phyloP scores from a whole-genome alignment of 176 grass and related monocot species.

The Elaeis guineensis region DNA sequence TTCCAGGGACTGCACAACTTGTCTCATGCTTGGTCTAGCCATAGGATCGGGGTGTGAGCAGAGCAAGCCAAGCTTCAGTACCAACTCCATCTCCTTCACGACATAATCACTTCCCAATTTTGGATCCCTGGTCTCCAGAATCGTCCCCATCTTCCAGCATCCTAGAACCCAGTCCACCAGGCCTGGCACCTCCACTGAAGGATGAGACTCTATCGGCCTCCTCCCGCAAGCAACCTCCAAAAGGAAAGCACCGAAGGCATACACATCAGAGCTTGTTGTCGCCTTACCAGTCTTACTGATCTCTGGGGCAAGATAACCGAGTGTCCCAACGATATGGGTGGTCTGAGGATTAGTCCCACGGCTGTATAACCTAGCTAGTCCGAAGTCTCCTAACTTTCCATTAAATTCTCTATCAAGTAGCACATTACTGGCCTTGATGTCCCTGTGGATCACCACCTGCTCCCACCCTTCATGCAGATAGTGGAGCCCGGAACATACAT shows the following conservation, averaged over 20 bases:
- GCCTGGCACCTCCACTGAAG: constrained; percentile 9
- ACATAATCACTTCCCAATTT: constrained; percentile 32
- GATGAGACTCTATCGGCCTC: constrained; percentile 25
- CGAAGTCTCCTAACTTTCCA: constrained; percentile 77
- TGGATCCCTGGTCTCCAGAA: constrained; percentile 33
- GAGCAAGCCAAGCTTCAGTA: constrained; percentile 59
- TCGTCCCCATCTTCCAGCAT: constrained; percentile 39
- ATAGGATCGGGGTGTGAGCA: constrained; percentile 57
- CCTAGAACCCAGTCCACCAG: constrained; percentile 59
- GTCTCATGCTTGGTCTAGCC: constrained; percentile 53
- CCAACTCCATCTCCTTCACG: constrained; percentile 38
- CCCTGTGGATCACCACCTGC: constrained; percentile 83
- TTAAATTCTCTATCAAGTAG: constrained; percentile 68
- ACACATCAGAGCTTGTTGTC: constrained; percentile 53
- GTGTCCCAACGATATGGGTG: constrained; percentile 41
- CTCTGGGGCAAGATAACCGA: constrained; percentile 78
- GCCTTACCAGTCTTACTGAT: constrained; percentile 71
- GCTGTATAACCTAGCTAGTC: constrained; percentile 63
- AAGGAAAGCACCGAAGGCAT: constrained; percentile 58
- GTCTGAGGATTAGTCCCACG: constrained; percentile 45
- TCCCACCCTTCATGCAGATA: constrained; percentile 90
- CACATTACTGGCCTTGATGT: constrained; percentile 78
- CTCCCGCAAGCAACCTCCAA: constrained; percentile 54
- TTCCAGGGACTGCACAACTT: constrained; percentile 52
- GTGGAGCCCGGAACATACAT: constrained; percentile 47